Evolutionary conservation across 805 yeast species (phyloP), one percentile per base, ranked within the genome.

Genomic region (Yamadazyma phyllophila): DNA sequence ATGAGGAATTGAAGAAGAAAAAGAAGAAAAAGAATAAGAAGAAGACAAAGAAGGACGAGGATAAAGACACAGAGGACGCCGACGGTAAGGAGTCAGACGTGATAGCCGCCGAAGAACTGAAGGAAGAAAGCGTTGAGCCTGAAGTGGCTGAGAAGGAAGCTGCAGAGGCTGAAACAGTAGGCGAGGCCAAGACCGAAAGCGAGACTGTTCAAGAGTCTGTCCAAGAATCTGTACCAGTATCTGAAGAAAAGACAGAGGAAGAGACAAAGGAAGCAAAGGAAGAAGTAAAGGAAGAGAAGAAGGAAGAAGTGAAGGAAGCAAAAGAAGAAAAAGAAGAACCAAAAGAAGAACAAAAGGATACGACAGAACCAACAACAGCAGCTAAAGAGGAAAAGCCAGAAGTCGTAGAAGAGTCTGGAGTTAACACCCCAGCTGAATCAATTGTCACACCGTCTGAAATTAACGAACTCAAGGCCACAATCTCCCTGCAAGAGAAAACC

Each of bases 1-100:
- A 73, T 53, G 90, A 85, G 48, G 88, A 83, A 56, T 66, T 85
- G 71, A 85, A 80, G 64, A 73, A 71, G 63, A 73, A 71, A 52
- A 70, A 73, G 58, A 71, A 81, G 69, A 79, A 79, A 60, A 45
- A 41, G 36, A 47, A 47, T 39, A 69, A 50, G 54, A 46, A 35
- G 39, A 41, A 41, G 26, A 40, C 43, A 2, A 41, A 33, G 15
- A 12, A 44, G 16, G 35, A 47, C 10, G 13, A 37, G 6, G 35
- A 29, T 39, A 38, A 48, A 51, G 35, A 29, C n/a, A 14, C 26
- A n/a, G 33, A 26, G 13, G 51, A 54, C 36, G 47, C 48, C 8
- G 55, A 48, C 30, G 48, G 41, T 14, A 41, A 42, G 31, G 24
- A 20, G 24, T 20, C 24, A 20, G 24, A 20, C 24, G 24, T 20